These are phyloP conservation scores for Starmerella bombi DNA, from an alignment of 805 yeast genomes.

Conservation along the genomic window DNA sequence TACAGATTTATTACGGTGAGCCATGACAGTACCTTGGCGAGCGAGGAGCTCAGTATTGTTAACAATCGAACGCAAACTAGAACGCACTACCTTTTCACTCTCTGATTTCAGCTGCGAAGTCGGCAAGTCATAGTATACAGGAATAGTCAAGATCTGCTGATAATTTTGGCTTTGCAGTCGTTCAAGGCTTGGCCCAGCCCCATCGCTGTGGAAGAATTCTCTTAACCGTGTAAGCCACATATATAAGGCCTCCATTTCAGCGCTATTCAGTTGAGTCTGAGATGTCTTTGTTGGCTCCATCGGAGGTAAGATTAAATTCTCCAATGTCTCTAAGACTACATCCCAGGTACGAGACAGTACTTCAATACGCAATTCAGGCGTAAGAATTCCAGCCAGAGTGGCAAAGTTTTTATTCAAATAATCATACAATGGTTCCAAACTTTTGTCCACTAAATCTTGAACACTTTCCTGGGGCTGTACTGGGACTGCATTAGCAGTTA, in stretches of 20 bases:
- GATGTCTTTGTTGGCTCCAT: constrained; percentile 28
- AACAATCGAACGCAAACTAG: constrained; percentile 37
- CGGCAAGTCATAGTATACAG: constrained; percentile 49
- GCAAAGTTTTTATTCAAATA: constrained; percentile 56
- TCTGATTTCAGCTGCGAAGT: constrained; percentile 39
- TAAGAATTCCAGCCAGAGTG: constrained; percentile 46
- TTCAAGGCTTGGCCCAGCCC: constrained; percentile 64
- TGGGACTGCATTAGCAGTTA: background rate
- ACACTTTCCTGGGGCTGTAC: background rate
- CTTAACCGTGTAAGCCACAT: constrained; percentile 57
- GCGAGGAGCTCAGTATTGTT: constrained; percentile 36
- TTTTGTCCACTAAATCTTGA: constrained; percentile 38
- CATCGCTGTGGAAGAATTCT: constrained; percentile 68
- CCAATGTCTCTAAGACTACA: constrained; percentile 56
- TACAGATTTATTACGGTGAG: constrained; percentile 51
- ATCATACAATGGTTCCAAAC: constrained; percentile 60
- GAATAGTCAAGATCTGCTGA: constrained; percentile 49
- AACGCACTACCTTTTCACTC: constrained; percentile 44
- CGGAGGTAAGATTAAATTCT: constrained; percentile 60
- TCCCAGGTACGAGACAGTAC: constrained; percentile 74
- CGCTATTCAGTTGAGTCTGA: constrained; percentile 37
- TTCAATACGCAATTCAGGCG: constrained; percentile 41
- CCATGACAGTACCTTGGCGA: constrained; percentile 54
- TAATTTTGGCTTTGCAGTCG: constrained; percentile 49
- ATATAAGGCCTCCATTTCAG: constrained; percentile 55